Conservation (phyloP, 139 green algal species). For the Tetradesmus lagerheimii region DNA sequence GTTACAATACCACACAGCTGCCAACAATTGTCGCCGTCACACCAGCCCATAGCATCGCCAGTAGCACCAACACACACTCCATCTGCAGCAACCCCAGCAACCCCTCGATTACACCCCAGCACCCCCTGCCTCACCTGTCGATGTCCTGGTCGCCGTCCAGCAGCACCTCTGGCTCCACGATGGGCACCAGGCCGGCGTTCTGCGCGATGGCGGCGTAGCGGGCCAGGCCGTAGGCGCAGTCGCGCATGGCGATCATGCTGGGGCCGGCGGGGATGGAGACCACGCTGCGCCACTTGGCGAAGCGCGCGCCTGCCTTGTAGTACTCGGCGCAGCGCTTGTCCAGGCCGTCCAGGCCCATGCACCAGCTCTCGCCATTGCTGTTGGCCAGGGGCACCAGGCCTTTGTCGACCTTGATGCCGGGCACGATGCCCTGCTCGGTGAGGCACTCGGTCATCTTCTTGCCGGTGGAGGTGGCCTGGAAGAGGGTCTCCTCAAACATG, state of each 20-base stretch:
- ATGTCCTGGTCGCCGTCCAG: constrained; percentile 91
- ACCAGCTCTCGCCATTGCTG: constrained; percentile 93
- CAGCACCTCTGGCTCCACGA: constrained; percentile 99
- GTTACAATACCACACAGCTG: too few species aligned
- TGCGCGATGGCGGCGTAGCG: constrained; percentile 98
- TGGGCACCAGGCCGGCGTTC: constrained; percentile 94
- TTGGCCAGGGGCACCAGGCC: constrained; percentile 94
- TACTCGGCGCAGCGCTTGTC: constrained; percentile 93
- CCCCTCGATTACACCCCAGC: too few species aligned
- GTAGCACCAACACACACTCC: neutral
- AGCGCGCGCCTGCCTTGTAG: constrained; percentile 98
- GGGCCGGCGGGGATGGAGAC: constrained; percentile 92
- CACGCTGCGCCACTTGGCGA: constrained; percentile 97
- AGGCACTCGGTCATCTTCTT: constrained; percentile 91
- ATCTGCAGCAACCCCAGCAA: neutral
- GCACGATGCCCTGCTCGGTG: constrained; percentile 85
- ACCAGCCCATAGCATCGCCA: neutral
- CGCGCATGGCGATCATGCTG: constrained; percentile 83
- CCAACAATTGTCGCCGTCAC: too few species aligned
- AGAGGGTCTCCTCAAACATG: constrained; percentile 99
- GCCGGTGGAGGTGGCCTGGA: constrained; percentile 89
- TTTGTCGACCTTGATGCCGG: constrained; percentile 98
- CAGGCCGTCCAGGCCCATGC: constrained; percentile 97
- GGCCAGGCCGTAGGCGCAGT: constrained; percentile 97
- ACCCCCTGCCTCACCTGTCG: constrained; percentile 85